These are phyloP conservation scores for Ceratobasidium papillatum DNA, from an alignment of 1,284 basidiomycete species.

Conservation along the genomic window DNA sequence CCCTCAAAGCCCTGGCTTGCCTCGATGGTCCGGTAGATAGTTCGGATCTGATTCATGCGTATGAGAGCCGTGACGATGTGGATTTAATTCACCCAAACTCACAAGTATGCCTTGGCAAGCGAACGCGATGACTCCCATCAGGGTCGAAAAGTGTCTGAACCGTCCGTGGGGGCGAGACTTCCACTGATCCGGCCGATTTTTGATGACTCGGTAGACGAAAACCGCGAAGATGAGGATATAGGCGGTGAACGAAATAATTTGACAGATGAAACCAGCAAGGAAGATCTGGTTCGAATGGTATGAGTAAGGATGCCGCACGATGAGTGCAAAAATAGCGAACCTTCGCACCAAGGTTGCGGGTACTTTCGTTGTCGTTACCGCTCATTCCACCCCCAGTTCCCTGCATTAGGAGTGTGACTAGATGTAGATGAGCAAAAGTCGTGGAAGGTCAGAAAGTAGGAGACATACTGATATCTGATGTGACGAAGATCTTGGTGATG, in stretches of 20 bases:
- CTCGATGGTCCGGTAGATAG: conserved; percentile 71
- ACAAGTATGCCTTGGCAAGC: conserved; percentile 74
- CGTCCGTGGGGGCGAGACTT: conserved; percentile 49
- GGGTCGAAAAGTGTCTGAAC: conserved; percentile 67
- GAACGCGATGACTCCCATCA: conserved; percentile 63
- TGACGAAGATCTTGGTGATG: conserved; percentile 63
- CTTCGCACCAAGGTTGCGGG: no score
- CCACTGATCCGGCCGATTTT: conserved; percentile 44
- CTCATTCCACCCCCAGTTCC: no score
- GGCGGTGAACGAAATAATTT: conserved; percentile 68
- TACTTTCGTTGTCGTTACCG: no score
- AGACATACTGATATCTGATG: conserved; percentile 26
- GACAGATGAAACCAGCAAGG: conserved; percentile 69
- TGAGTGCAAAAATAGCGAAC: no score
- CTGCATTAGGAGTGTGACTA: no score
- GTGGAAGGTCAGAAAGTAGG: no score
- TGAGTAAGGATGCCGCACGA: no score
- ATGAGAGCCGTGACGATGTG: background rate
- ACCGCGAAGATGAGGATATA: conserved; percentile 67
- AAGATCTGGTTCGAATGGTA: no score
- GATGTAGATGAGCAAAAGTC: no score
- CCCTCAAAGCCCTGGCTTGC: conserved; percentile 71
- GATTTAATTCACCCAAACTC: conserved; percentile 41
- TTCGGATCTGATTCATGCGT: conserved; percentile 65
- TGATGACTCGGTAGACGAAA: conserved; percentile 65